phyloP scores from a whole-genome alignment of 768 basidiomycete genomes.

The Clavulina sp. region DNA sequence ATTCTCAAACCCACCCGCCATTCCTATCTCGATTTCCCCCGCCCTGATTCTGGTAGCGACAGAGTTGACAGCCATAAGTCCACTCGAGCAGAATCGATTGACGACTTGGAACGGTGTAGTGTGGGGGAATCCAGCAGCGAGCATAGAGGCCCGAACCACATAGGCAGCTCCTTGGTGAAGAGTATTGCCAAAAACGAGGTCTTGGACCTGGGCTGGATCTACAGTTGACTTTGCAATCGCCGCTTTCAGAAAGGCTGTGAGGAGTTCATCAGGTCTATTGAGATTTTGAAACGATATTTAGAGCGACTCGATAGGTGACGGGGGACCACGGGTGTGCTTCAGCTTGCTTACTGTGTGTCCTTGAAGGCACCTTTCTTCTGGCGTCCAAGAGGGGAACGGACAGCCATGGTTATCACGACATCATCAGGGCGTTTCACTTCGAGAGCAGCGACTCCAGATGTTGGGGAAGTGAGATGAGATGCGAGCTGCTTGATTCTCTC shows the following conservation, averaged over 20 bases:
- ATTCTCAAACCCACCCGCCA: conserved; percentile 20
- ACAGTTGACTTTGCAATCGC: conserved; percentile 32
- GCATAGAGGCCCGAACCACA: conserved; percentile 52
- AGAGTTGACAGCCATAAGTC: conserved; percentile 66
- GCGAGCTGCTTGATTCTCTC: conserved; percentile 27
- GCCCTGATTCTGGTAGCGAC: conserved; percentile 59
- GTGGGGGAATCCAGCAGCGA: conserved; percentile 72
- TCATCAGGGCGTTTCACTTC: conserved; percentile 49
- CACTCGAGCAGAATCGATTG: conserved; percentile 71
- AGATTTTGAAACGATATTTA: neutral
- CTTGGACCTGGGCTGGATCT: conserved; percentile 48
- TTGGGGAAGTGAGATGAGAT: conserved; percentile 33
- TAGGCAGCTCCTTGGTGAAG: conserved; percentile 43
- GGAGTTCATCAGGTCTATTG: conserved; percentile 15
- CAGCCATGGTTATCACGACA: conserved; percentile 69
- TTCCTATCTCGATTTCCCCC: conserved; percentile 66
- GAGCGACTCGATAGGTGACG: neutral
- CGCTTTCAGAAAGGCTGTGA: conserved; percentile 41
- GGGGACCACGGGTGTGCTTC: neutral
- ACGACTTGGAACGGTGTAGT: conserved; percentile 53
- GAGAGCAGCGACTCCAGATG: conserved; percentile 31
- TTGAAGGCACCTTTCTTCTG: conserved; percentile 51
- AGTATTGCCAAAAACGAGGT: conserved; percentile 68
- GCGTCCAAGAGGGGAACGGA: neutral
- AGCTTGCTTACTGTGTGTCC: conserved; percentile 33